phyloP scores from a whole-genome alignment of 768 basidiomycete genomes.

The Sutorius australiensis region DNA sequence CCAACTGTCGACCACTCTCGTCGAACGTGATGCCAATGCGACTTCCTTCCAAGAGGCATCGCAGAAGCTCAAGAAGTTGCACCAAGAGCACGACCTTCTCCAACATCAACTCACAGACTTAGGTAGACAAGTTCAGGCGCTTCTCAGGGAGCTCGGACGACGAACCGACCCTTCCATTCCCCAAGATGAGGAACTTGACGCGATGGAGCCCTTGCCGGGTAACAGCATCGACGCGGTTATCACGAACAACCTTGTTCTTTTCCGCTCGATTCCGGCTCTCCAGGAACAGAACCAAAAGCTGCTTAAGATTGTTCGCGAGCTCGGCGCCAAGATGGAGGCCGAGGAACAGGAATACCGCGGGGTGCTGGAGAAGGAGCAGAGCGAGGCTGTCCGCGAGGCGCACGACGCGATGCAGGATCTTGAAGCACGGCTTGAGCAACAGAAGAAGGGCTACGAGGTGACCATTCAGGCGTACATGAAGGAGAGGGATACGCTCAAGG shows the following conservation, averaged over 20 bases:
- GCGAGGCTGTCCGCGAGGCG: conserved; percentile 80
- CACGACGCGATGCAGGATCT: conserved; percentile 82
- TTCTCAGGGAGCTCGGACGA: conserved; percentile 78
- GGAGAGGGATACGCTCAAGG: conserved; percentile 82
- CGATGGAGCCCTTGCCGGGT: conserved; percentile 43
- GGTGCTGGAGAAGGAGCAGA: conserved; percentile 67
- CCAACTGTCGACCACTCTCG: conserved; percentile 71
- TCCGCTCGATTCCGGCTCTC: conserved; percentile 72
- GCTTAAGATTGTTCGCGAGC: conserved; percentile 75
- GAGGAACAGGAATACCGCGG: conserved; percentile 77
- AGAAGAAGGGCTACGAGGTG: conserved; percentile 66
- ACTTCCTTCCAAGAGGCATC: conserved; percentile 52
- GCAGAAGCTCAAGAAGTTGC: conserved; percentile 58
- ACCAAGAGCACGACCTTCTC: conserved; percentile 62
- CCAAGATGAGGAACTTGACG: conserved; percentile 56
- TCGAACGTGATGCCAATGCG: conserved; percentile 68
- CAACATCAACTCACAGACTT: conserved; percentile 78
- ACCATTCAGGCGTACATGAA: conserved; percentile 78
- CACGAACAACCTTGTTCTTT: conserved; percentile 83
- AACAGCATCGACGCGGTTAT: conserved; percentile 76
- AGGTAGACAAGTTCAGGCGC: conserved; percentile 75
- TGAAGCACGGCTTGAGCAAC: conserved; percentile 70
- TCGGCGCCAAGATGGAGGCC: conserved; percentile 80
- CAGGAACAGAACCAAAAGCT: conserved; percentile 92
- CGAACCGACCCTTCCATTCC: conserved; percentile 81